Evolutionary conservation across 202 grass and related monocot species (phyloP).

Genomic region (Zoysia matrella): DNA sequence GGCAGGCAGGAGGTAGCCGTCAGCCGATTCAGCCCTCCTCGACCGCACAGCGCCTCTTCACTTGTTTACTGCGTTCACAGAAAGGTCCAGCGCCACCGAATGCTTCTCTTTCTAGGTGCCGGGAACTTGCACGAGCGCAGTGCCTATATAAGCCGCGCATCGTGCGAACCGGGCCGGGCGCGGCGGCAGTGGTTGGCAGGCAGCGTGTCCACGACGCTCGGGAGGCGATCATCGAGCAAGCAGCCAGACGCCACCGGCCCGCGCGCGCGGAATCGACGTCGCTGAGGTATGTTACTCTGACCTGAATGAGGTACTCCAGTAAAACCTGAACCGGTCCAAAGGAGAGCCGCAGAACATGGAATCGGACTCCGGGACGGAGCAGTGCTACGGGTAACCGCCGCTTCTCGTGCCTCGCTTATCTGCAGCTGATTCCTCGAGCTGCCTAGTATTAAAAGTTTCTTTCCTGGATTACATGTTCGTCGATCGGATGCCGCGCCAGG

Average conservation of each 20-base stretch:
- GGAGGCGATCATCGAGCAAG: not conserved
- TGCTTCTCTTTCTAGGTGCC: not conserved
- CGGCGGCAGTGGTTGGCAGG: not conserved
- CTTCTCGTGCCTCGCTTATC: not conserved
- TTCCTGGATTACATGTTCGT: not conserved
- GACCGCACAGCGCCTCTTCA: not conserved
- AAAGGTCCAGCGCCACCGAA: conserved; percentile 49
- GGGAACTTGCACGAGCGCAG: not conserved
- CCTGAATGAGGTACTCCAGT: not conserved
- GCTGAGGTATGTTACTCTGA: not conserved
- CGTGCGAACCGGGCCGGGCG: conserved; percentile 3
- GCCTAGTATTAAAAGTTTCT: not conserved
- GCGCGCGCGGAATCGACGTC: not conserved
- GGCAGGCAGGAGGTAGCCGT: not conserved
- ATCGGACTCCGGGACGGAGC: not conserved
- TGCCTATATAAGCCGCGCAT: conserved; percentile 1
- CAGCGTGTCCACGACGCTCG: not conserved
- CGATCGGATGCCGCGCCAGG: conserved; percentile 29
- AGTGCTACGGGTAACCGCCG: conserved; percentile 27
- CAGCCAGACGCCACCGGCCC: too few relatives aligned
- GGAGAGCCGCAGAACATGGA: conserved; percentile 22
- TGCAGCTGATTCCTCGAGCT: not conserved
- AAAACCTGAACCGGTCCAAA: not conserved
- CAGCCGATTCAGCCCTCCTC: not conserved
- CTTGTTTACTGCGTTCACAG: conserved; percentile 44